Evolutionary conservation across 2,329 filamentous ascomycete genomes (phyloP), one percentile per base, ranked within the genome.

Genomic region (Diplodia intermedia): DNA sequence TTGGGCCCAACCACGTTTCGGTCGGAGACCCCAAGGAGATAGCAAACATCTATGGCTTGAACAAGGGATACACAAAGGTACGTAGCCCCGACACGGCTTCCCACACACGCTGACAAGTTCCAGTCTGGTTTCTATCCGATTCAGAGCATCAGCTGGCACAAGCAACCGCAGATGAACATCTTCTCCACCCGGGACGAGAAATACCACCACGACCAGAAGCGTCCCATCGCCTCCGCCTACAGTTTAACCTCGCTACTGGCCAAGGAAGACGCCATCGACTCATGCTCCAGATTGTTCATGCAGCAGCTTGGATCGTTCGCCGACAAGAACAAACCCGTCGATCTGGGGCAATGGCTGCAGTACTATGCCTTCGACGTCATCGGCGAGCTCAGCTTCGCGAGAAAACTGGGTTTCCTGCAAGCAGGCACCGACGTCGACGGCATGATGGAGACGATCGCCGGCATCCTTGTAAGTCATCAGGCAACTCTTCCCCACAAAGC

Each of bases 1-100:
- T 96, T 71, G 90, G 92, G 73, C 93, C 93, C 0, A 88, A 92
- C 72, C 92, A 95, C 72, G 84, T 95, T 71, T 92, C 90, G 63
- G 82, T 96, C 65, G 90, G 89, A 65, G 91, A 94, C 74, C 89
- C 90, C 43, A 84, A 83, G 12, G 91, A 90, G 3, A 92, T 95
- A 65, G 82, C 84, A 36, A 79, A 83, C 61, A 86, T 95, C 63
- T 94, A 94, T 71, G 91, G 91, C 40, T 76, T 80, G 60, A 77
- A 78, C 15, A 81, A 77, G 53, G 79, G 79, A 1, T 80, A 79
- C 67, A 66, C 80, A 43, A 81, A 82, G 73, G 69, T 70, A 31
- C 3, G 31, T 29, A 40, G 14, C 20, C 38, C 12, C n/a, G 6
- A 8, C 12, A 23, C 15, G 38, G 4, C 54, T 7, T 23, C 29